Evolutionary conservation across 2,329 filamentous ascomycete genomes (phyloP), one percentile per base, ranked within the genome.

Genomic region (Cryphonectria japonica): DNA sequence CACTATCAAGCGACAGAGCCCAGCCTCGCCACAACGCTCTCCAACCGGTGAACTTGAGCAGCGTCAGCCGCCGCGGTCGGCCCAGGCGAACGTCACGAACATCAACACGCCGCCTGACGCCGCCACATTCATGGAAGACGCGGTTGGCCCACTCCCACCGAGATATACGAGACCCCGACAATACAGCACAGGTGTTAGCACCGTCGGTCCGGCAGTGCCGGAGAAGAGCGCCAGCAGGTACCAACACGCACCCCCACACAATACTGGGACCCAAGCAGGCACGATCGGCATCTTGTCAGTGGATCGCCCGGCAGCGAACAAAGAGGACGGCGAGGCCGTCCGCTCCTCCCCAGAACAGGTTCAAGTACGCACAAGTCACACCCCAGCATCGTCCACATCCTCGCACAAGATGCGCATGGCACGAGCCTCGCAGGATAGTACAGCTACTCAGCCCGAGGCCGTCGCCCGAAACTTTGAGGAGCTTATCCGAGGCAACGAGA

Each of bases 401-500:
- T 80, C 79, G 6, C 83, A 80, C 71, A 89, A 86, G 71, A 78
- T 87, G 65, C 88, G 87, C 77, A 80, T 85, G 9, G 80, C 87
- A 2, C 84, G 87, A 54, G 86, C 83, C 4, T 91, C 89, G 0
- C 88, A 91, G 73, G 89, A 91, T 22, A 86, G 84, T 74, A 80
- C 80, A 34, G 77, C 78, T 26, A 84, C 77, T 70, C 83, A 82
- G 7, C 81, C 83, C 8, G 87, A 88, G 62, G 88, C 91, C 71
- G 88, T 91, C 65, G 87, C 88, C 13, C 88, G 87, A 63, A 89
- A 92, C 75, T 91, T 96, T 76, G 93, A 96, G 77, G 87, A 94
- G 75, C 84, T 95, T 66, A 95, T 96, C 73, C 89, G 93, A 70
- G 94, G 93, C 79, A 91, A 94, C 75, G 89, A 94, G 78, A 95